phyloP scores from a whole-genome alignment of 345 rosid genomes.

The Geranium rotundifolium region DNA sequence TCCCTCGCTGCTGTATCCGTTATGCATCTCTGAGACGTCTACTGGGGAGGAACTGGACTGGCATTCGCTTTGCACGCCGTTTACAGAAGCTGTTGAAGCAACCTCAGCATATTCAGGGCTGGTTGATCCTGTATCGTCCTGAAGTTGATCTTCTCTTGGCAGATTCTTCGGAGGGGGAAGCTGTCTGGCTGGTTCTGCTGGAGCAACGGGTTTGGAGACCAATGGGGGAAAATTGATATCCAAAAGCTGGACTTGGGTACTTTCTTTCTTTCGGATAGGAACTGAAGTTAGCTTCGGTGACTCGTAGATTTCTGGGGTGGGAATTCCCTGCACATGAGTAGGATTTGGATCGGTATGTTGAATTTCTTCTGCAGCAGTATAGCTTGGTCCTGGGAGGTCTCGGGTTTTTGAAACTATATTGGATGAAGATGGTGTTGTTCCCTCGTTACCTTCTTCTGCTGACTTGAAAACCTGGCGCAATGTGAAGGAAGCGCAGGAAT shows the following conservation, averaged over 20 bases:
- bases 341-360: slow-evolving; percentile 23
- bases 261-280: slow-evolving; percentile 50
- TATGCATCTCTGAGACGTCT: slow-evolving; percentile 29
- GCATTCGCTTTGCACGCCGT: slow-evolving; percentile 49
- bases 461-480: slow-evolving; percentile 72
- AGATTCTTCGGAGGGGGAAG: slow-evolving; percentile 13
- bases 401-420: slow-evolving; percentile 23
- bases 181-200: slow-evolving; percentile 17
- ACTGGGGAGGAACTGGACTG: slow-evolving; percentile 44
- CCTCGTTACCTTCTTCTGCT: slow-evolving; percentile 31
- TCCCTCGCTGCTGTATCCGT: slow-evolving; percentile 62
- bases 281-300: slow-evolving; percentile 56
- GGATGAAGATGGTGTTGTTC: slow-evolving; percentile 40
- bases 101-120: slow-evolving; percentile 30
- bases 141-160: slow-evolving; percentile 22
- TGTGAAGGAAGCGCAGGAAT: slow-evolving; percentile 79
- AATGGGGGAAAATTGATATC: slow-evolving; percentile 84
- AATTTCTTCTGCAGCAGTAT: slow-evolving; percentile 39
- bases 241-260: slow-evolving; percentile 51
- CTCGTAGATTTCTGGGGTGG: slow-evolving; percentile 86
- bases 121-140: slow-evolving; percentile 9
- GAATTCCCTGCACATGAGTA: slow-evolving; percentile 62
- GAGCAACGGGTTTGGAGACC: slow-evolving; percentile 22
- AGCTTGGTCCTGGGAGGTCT: slow-evolving; percentile 36
- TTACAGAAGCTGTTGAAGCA: slow-evolving; percentile 61